phyloP scores from a whole-genome alignment of 164 flowering plant species.

The Piper longum region DNA sequence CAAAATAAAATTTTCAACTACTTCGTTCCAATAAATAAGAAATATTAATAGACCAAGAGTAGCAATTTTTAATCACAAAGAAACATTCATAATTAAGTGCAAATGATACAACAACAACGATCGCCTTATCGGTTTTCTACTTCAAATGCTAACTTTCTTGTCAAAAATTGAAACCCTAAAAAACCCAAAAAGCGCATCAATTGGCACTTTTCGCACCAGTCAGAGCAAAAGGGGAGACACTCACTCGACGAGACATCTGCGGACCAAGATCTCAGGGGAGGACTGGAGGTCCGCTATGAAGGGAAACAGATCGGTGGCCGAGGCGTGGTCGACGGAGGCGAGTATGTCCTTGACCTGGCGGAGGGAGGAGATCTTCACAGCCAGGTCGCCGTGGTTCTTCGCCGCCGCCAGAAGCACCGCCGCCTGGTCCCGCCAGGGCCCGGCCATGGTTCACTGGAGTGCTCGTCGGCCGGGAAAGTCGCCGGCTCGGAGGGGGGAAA shows the following conservation, averaged over 20 bases:
- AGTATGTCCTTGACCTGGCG: slow-evolving; percentile 57
- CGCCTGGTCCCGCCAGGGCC: slow-evolving; percentile 47
- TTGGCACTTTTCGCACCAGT: too few relatives aligned
- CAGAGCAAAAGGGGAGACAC: slow-evolving; percentile 7
- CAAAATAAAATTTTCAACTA: too few relatives aligned
- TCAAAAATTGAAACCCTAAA: not conserved
- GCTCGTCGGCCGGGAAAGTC: too few relatives aligned
- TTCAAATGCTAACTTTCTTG: not conserved
- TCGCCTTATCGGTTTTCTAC: not conserved
- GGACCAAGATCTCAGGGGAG: slow-evolving; percentile 50
- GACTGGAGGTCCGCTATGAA: slow-evolving; percentile 53
- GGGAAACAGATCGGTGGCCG: slow-evolving; percentile 59
- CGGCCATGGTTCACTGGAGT: slow-evolving; percentile 20
- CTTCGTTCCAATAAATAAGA: too few relatives aligned
- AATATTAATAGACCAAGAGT: not conserved
- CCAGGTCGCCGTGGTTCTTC: slow-evolving; percentile 75
- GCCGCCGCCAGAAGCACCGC: slow-evolving; percentile 68
- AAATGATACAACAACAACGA: not conserved
- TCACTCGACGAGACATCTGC: slow-evolving; percentile 59
- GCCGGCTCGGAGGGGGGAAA: too few relatives aligned
- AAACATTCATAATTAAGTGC: not conserved
- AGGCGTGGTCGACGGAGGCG: slow-evolving; percentile 31
- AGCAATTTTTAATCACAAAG: not conserved
- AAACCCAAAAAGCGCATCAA: not conserved
- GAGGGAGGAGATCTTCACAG: slow-evolving; percentile 78